These are phyloP conservation scores for Stagonosporopsis vannaccii DNA, from an alignment of 2,329 filamentous ascomycete genomes.

Conservation along the genomic window DNA sequence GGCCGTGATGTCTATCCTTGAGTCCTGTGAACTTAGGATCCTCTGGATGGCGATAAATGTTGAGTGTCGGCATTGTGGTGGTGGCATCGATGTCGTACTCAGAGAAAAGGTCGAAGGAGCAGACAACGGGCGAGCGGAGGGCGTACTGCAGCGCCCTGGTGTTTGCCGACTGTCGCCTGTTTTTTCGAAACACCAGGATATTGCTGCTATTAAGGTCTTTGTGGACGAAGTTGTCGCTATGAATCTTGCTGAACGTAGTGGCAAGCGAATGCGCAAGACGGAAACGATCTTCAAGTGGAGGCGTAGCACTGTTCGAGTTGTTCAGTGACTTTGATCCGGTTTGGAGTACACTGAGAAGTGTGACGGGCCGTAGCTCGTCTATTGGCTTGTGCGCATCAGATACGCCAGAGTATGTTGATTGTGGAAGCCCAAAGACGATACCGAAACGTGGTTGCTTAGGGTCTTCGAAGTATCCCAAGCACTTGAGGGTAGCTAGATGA, in stretches of 20 bases:
- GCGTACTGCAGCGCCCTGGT: slow-evolving; percentile 56
- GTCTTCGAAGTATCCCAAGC: slow-evolving; percentile 76
- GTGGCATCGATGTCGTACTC: slow-evolving; percentile 58
- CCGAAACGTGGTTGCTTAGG: slow-evolving; percentile 72
- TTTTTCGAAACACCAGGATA: slow-evolving; percentile 67
- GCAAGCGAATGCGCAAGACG: slow-evolving; percentile 75
- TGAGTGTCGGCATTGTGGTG: slow-evolving; percentile 53
- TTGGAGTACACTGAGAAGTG: slow-evolving; percentile 57
- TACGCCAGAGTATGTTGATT: slow-evolving; percentile 52
- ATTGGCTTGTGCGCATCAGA: slow-evolving; percentile 62
- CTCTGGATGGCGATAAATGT: slow-evolving; percentile 73
- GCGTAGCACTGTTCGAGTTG: slow-evolving; percentile 51
- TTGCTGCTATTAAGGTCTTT: slow-evolving; percentile 73
- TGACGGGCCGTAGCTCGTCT: slow-evolving; percentile 52
- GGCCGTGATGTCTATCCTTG: slow-evolving; percentile 36
- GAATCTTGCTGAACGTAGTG: slow-evolving; percentile 76
- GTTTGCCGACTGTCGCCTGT: slow-evolving; percentile 56
- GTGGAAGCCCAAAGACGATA: slow-evolving; percentile 76
- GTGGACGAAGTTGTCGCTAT: slow-evolving; percentile 72
- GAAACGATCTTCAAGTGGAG: slow-evolving; percentile 76
- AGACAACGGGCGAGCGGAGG: slow-evolving; percentile 72
- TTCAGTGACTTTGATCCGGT: slow-evolving; percentile 54
- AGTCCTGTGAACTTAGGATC: slow-evolving; percentile 49
- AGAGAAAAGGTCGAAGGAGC: slow-evolving; percentile 78
- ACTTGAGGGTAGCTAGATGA: slow-evolving; percentile 61